Percentiles rank a stretch among this genome's conserved stretches.
Conservation (phyloP, 2,329 filamentous ascomycete genomes). For the Magnaporthiopsis incrustans region DNA sequence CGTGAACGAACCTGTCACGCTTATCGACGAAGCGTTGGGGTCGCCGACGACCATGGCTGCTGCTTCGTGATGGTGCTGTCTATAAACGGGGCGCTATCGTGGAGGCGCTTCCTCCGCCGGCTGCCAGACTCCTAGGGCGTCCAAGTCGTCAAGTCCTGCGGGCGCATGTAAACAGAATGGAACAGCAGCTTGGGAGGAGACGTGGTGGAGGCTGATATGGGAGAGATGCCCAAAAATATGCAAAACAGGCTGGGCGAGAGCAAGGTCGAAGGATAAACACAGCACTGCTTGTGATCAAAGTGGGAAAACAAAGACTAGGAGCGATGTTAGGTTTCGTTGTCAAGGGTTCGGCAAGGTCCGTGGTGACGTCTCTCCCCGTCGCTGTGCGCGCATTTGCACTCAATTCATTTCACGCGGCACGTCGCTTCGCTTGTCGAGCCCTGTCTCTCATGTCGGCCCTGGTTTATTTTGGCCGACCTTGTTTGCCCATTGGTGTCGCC, state of each 20-base stretch:
- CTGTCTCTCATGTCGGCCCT: neutral
- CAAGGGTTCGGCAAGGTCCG: slow-evolving; percentile 1
- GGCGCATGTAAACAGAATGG: slow-evolving; percentile 4
- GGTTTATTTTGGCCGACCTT: neutral
- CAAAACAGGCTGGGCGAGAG: neutral
- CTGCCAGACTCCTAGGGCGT: neutral
- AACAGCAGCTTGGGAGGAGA: neutral
- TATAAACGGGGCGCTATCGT: neutral
- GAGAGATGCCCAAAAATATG: neutral
- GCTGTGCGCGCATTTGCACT: neutral
- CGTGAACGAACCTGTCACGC: slow-evolving; percentile 41
- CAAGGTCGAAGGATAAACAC: slow-evolving; percentile 3
- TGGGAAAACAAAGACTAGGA: neutral
- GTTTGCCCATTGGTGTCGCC: neutral
- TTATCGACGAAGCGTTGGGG: slow-evolving; percentile 43
- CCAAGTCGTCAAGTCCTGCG: neutral
- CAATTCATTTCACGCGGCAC: neutral
- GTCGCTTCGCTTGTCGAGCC: neutral
- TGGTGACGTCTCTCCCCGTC: neutral
- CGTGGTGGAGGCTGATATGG: neutral
- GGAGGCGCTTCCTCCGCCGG: neutral
- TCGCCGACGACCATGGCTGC: slow-evolving; percentile 3
- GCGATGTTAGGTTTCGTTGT: neutral
- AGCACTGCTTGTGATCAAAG: slow-evolving; percentile 4
- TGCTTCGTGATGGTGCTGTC: neutral